These are phyloP conservation scores for Platanus orientalis DNA, from an alignment of 164 flowering plant genomes.

Conservation along the genomic window DNA sequence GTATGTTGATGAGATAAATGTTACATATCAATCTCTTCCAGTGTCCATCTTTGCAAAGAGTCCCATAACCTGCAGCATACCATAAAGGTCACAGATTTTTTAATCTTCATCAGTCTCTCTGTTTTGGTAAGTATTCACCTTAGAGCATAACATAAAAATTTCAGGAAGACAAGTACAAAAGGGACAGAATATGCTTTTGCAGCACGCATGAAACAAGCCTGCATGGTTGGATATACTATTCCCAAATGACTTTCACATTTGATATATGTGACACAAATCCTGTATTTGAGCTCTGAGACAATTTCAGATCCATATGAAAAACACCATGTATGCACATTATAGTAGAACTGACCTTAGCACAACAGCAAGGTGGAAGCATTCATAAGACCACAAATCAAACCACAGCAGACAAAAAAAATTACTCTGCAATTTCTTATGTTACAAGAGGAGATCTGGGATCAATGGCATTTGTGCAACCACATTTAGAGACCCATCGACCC, in stretches of 20 bases:
- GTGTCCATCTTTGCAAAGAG: no score
- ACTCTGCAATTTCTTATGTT: constrained; percentile 14
- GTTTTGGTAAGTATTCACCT: background rate
- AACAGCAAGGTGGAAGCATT: background rate
- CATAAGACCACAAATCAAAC: background rate
- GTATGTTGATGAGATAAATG: no score
- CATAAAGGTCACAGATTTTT: background rate
- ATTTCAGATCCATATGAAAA: background rate
- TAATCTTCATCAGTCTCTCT: background rate
- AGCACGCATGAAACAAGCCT: background rate
- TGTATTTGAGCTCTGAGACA: background rate
- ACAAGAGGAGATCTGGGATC: constrained; percentile 84
- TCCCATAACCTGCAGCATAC: no score
- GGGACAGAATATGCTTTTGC: background rate
- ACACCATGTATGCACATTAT: background rate
- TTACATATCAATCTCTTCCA: no score
- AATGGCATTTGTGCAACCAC: constrained; percentile 47
- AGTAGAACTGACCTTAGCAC: background rate
- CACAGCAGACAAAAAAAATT: constrained; percentile 2
- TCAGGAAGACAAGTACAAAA: background rate
- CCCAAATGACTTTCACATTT: background rate
- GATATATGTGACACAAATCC: background rate
- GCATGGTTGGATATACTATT: background rate
- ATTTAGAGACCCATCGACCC: constrained; percentile 36
- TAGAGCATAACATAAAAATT: no score